Conservation (phyloP, 75 land plant species). For the Chamaecyparis obtusa region DNA sequence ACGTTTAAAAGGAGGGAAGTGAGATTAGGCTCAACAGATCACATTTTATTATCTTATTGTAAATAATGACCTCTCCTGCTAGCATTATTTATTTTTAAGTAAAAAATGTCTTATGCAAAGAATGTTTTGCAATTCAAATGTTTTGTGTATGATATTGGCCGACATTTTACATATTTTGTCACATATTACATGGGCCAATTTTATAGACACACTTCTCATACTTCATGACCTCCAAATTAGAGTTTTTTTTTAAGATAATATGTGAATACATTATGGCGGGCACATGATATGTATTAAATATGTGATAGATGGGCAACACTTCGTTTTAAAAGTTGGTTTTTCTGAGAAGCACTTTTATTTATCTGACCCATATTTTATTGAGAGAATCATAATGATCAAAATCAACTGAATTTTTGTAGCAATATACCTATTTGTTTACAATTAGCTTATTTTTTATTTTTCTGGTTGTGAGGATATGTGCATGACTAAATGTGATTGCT, state of each 20-base stretch:
- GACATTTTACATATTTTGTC: background rate
- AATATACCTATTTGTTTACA: background rate
- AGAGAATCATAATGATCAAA: background rate
- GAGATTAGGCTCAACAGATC: background rate
- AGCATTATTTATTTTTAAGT: background rate
- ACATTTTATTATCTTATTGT: background rate
- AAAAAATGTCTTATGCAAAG: background rate
- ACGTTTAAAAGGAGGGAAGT: background rate
- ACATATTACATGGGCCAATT: background rate
- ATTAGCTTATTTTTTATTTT: background rate
- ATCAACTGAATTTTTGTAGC: background rate
- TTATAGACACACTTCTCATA: background rate
- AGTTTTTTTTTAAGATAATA: background rate
- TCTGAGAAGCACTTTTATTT: background rate
- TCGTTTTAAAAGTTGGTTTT: background rate
- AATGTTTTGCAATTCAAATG: background rate
- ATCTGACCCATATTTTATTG: background rate
- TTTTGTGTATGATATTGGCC: background rate
- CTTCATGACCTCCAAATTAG: background rate
- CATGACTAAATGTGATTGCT: background rate
- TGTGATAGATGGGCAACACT: background rate
- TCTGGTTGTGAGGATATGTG: background rate
- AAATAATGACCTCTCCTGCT: background rate
- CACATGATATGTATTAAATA: background rate
- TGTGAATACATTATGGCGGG: background rate